Conservation (phyloP, 2,329 filamentous ascomycete species). For the Colletotrichum lindemuthianum region DNA sequence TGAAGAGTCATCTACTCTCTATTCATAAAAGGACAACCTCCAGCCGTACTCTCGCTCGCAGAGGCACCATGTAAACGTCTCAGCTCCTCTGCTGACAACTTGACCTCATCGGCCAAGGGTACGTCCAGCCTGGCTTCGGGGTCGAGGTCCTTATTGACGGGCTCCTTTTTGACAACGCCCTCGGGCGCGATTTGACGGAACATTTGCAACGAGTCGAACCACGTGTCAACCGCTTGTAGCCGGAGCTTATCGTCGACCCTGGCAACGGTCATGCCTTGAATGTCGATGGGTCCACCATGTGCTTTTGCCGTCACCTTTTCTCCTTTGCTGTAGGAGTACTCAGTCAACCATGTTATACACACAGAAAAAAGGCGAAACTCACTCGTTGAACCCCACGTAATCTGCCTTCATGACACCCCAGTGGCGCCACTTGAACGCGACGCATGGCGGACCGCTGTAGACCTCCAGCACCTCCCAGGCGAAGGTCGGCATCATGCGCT, state of each 20-base stretch:
- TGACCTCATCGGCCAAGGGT: constrained; percentile 6
- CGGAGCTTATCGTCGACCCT: constrained; percentile 69
- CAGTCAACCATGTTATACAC: no score
- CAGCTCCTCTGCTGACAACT: constrained; percentile 12
- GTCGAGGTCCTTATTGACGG: constrained; percentile 1
- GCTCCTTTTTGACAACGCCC: constrained; percentile 26
- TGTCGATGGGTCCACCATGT: constrained; percentile 69
- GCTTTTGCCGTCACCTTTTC: constrained; percentile 71
- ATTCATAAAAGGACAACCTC: constrained; percentile 30
- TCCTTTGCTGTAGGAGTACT: constrained; percentile 57
- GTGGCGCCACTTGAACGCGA: constrained; percentile 73
- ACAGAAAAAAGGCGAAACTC: no score
- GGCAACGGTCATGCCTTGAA: constrained; percentile 71
- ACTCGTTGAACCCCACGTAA: constrained; percentile 73
- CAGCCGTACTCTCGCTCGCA: background rate
- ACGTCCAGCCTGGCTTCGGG: constrained; percentile 28
- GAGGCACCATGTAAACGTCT: constrained; percentile 16
- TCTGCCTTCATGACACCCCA: constrained; percentile 75
- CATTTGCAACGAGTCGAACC: constrained; percentile 74
- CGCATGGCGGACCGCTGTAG: constrained; percentile 70
- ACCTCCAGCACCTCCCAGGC: constrained; percentile 78
- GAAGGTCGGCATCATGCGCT: constrained; percentile 78
- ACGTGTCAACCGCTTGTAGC: constrained; percentile 68
- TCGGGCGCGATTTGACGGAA: constrained; percentile 66
- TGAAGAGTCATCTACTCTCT: constrained; percentile 9